Base-by-base conservation (phyloP, 2,329 filamentous ascomycete species). In the Pyricularia sp. region DNA sequence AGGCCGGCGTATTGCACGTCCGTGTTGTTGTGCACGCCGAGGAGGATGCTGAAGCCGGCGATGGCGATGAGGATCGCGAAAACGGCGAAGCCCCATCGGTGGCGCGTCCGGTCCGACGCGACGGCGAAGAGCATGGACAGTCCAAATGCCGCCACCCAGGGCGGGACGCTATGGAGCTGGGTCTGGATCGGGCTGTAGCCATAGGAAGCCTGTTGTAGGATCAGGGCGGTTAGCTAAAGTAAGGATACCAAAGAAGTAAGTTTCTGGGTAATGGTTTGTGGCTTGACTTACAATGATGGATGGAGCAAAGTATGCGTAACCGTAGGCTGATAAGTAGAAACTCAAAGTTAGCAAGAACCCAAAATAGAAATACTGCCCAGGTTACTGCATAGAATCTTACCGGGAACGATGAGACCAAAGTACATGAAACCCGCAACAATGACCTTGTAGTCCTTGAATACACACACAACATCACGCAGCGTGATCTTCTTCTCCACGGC, bases 401-500 rank as follows among this genome's bases (percentile, higher is more conserved):
- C 58, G 0, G 91, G 90, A 1, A 94, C 90, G 72, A 93, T 88
- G 70, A 93, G 83, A 12, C 91, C 91, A 73, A 94, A 89, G 79
- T 94, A 94, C 90, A 93, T 93, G 77, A 93, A 83, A 0, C 90
- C 90, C 64, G 90, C 91, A 17, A 93, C 77, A 73, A 92, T 86
- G 73, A 93, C 84, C 77, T 92, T 92, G 79, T 83, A 88, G 78
- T 94, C 91, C 74, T 88, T 90, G 80, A 94, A 86, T 25, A 92
- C 88, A 25, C 79, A 79, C 23, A 85, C 72, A 23, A 91, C 83
- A 72, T 92, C 90, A 65, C 79, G 78, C 71, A 84, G 74, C 3
- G 84, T 88, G 73, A 91, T 83, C 69, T 82, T 83, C 70, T 86
- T 83, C 70, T 93, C 87, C 12, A 84, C 84, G 0, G 86, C 90